Base-by-base conservation (phyloP, 306 rosid genomes). In the Dryas drummondii region DNA sequence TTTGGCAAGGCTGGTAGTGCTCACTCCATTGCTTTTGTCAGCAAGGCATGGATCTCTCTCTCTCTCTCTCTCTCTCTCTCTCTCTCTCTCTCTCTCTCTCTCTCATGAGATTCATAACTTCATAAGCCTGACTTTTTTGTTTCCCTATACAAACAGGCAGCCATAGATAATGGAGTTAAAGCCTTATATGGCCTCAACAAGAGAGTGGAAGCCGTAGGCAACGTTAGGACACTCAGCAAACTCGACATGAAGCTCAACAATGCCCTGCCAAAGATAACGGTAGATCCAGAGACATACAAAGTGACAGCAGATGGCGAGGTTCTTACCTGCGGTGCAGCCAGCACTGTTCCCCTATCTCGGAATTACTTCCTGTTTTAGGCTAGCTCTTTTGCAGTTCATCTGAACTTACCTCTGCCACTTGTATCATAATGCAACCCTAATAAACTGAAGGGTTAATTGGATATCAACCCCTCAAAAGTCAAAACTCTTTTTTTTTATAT, bases 161-260 rank as follows among this genome's bases (percentile, higher is more conserved):
- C 97, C 45, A 72, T 78, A 50, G 82, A 79, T 14, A 9, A 17
- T 1, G 89, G 90, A 64, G 83, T 94, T 14, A 92, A 90, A 79
- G 81, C 71, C 74, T 61, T n/a, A 41, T 94, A 92, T 27, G 88
- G 93, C 67, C 91, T 94, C 32, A 58, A 66, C 65, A 94, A 94
- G 88, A 80, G 80, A 70, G 88, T 94, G 59, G 88, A 85, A 82
- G 96, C 91, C 0, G 98, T 91, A 52, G 73, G 82, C 15, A 88
- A 87, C 46, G 90, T 88, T 32, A 88, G 96, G 84, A 84, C 65
- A 14, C 91, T 94, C 46, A 87, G 83, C 52, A 94, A 94, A 85
- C 89, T 83, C 10, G 96, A 94, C 87, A 94, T 94, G 98, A 86
- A 86, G 78, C 90, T 92, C 75, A 94, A 91, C 17, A 83, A 91